A percentile compares a stretch with the other conserved stretches of the same genome.
Conservation (phyloP, 257 asterid species). For the Capsicum chinense region DNA sequence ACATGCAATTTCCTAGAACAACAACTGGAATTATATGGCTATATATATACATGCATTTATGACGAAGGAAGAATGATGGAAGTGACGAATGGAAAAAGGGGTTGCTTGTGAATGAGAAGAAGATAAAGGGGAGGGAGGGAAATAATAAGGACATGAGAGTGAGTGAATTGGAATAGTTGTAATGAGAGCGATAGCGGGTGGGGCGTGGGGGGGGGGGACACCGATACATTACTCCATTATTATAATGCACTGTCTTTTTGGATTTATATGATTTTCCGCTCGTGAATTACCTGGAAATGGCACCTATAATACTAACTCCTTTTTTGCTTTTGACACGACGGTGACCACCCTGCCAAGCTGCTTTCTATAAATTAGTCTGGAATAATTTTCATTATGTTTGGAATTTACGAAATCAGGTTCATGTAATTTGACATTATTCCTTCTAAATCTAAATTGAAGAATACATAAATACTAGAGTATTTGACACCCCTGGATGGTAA, state of each 20-base stretch:
- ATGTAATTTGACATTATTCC: not conserved
- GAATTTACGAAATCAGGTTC: not conserved
- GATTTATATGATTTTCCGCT: not conserved
- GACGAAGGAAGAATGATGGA: not conserved
- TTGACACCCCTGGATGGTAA: too few species aligned
- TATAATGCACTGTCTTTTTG: slow-evolving; percentile 26
- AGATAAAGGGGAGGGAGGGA: not conserved
- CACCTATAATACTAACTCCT: not conserved
- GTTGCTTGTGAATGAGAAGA: slow-evolving; percentile 2
- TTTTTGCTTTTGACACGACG: not conserved
- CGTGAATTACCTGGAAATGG: slow-evolving; percentile 24
- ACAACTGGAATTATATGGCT: not conserved
- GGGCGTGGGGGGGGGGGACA: not conserved
- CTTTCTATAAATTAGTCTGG: not conserved
- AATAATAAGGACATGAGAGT: slow-evolving; percentile 16
- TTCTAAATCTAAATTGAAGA: too few species aligned
- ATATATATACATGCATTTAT: not conserved
- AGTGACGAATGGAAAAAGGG: not conserved
- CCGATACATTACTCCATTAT: not conserved
- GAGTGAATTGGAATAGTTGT: slow-evolving; percentile 20
- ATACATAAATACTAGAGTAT: too few species aligned
- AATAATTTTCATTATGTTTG: too few species aligned
- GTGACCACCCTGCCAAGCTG: not conserved
- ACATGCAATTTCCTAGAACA: not conserved
- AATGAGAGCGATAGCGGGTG: slow-evolving; percentile 16